Evolutionary conservation across 257 asterid genomes (phyloP).

Genomic region (Nicotiana noctiflora): DNA sequence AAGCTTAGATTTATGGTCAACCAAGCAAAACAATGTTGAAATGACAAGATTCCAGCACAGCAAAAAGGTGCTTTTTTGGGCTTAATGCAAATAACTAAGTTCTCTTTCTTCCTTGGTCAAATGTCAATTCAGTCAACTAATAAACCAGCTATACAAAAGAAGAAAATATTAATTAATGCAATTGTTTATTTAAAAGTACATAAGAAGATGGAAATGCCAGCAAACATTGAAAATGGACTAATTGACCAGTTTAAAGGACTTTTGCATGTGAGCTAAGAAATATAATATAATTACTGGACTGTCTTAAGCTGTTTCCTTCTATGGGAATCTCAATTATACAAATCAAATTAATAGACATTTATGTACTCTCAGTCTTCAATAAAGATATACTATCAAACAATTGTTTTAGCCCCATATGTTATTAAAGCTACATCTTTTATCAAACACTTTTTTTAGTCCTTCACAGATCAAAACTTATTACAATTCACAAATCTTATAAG

Average conservation of each 20-base stretch:
- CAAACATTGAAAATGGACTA: constrained; percentile 20
- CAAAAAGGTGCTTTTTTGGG: constrained; percentile 19
- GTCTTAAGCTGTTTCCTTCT: constrained; percentile 45
- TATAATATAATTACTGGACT: constrained; percentile 37
- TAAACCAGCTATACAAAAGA: constrained; percentile 42
- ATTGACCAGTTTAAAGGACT: constrained; percentile 29
- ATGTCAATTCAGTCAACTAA: constrained; percentile 30
- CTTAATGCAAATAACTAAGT: background rate
- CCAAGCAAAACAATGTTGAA: constrained; percentile 14
- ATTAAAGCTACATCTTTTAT: too few relatives aligned
- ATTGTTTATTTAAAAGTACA: constrained; percentile 18
- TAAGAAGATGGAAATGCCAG: constrained; percentile 23
- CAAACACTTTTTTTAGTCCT: too few relatives aligned
- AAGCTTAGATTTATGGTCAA: constrained; percentile 5
- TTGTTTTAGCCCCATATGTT: too few relatives aligned
- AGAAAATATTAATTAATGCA: constrained; percentile 36
- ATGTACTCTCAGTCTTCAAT: constrained; percentile 12
- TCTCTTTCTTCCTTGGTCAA: constrained; percentile 40
- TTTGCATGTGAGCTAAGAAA: constrained; percentile 58
- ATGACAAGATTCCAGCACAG: constrained; percentile 30
- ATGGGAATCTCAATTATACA: constrained; percentile 44
- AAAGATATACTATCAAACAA: background rate
- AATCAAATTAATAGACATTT: constrained; percentile 32
- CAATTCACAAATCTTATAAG: too few relatives aligned
- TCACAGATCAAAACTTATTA: too few relatives aligned